A percentile compares a stretch with the other conserved stretches of the same genome.
These are phyloP conservation scores for Cytospora leucostoma DNA, from an alignment of 2,329 filamentous ascomycete genomes.

Conservation along the genomic window DNA sequence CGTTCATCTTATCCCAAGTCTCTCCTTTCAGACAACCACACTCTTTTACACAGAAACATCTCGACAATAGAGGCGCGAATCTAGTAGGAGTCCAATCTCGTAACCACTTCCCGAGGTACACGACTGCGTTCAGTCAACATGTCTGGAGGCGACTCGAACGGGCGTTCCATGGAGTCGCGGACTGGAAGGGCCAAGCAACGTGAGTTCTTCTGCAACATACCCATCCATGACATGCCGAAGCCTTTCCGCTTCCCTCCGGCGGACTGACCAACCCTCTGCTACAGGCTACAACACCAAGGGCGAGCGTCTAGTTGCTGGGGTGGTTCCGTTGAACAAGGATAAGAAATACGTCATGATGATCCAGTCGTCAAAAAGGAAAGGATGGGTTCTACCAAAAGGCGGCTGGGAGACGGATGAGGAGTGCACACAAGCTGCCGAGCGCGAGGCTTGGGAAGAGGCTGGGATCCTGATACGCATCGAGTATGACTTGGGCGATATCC, in stretches of 20 bases:
- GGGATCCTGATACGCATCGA: constrained; percentile 85
- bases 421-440: constrained; percentile 78
- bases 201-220: constrained; percentile 53
- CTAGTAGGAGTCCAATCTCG: constrained; percentile 1
- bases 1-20: not conserved
- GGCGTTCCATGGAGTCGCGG: constrained; percentile 70
- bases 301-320: constrained; percentile 91
- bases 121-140: constrained; percentile 26
- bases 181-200: constrained; percentile 78
- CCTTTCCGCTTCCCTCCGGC: constrained; percentile 31
- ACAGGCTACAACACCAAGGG: constrained; percentile 89
- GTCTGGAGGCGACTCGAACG: constrained; percentile 33
- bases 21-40: constrained; percentile 12
- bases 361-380: constrained; percentile 85
- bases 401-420: constrained; percentile 96
- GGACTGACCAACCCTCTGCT: constrained; percentile 41
- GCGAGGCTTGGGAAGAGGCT: constrained; percentile 98
- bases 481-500: constrained; percentile 82
- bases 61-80: not conserved
- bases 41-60: constrained; percentile 2
- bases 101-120: constrained; percentile 26
- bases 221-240: constrained; percentile 28
- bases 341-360: constrained; percentile 89
- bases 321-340: constrained; percentile 85
- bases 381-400: constrained; percentile 96